Evolutionary conservation across 2,329 filamentous ascomycete genomes (phyloP).

Genomic region (Hawksworthiomyces lignivorus): DNA sequence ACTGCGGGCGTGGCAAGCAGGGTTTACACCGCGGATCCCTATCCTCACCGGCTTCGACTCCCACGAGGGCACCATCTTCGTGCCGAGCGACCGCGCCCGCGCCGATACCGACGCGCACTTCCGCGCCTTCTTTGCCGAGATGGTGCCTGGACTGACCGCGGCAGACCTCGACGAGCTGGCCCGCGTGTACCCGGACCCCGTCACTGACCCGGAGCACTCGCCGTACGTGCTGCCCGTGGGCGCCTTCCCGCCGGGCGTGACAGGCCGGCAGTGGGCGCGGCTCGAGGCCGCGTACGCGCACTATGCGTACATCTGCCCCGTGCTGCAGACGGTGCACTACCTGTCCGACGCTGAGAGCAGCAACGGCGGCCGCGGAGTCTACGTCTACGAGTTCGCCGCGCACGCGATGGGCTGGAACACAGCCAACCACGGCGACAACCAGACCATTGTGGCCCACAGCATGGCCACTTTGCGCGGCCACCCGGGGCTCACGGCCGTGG

Average conservation of each 20-base stretch:
- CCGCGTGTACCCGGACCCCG: slow-evolving; percentile 55
- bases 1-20: slow-evolving; percentile 48
- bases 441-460: slow-evolving; percentile 35
- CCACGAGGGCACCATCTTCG: slow-evolving; percentile 61
- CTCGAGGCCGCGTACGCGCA: slow-evolving; percentile 55
- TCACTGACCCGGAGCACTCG: slow-evolving; percentile 16
- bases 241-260: slow-evolving; percentile 25
- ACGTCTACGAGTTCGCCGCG: slow-evolving; percentile 54
- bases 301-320: slow-evolving; percentile 57
- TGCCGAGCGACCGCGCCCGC: slow-evolving; percentile 32
- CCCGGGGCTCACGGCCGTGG: slow-evolving; percentile 30
- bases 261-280: slow-evolving; percentile 48
- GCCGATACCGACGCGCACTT: slow-evolving; percentile 45
- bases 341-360: slow-evolving; percentile 20
- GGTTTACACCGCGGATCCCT: slow-evolving; percentile 39
- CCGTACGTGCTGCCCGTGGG: slow-evolving; percentile 24
- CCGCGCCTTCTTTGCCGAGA: slow-evolving; percentile 48
- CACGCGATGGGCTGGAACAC: slow-evolving; percentile 27
- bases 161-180: slow-evolving; percentile 48
- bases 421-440: slow-evolving; percentile 42
- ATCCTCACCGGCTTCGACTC: slow-evolving; percentile 64
- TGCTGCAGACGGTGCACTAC: slow-evolving; percentile 50
- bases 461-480: slow-evolving; percentile 22
- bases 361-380: slow-evolving; percentile 21
- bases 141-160: slow-evolving; percentile 50